Base-by-base conservation (phyloP, 2,329 filamentous ascomycete genomes). In the Epichloe hybrida region DNA sequence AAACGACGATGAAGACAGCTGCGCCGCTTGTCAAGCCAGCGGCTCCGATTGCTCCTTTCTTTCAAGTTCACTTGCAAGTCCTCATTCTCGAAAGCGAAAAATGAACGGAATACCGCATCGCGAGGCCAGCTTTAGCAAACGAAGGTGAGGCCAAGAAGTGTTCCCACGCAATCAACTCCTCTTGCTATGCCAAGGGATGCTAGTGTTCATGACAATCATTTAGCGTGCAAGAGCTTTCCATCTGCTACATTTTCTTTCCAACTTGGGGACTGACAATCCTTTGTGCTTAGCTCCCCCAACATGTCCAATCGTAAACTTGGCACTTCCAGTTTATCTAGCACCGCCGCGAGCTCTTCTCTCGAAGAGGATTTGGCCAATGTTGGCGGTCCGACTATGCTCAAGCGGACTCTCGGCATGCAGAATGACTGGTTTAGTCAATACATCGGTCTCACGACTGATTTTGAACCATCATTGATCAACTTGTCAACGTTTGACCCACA, bases 381-480 rank as follows among this genome's bases (percentile, higher is more conserved):
- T 59, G 80, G 80, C 54, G 80, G 80, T 39, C 78, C 79, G 49
- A 81, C 79, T 52, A 70, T 83, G 59, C 72, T 86, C 52, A 83
- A 82, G 65, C 76, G 80, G 62, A 84, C 82, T 15, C 72, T 93
- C 52, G 87, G 87, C 53, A 74, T 93, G 57, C 86, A 91, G 64
- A 73, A 79, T 61, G 83, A 88, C 65, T 81, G 85, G 54, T 88
- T 85, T 65, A 88, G 85, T 68, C 84, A 88, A 67, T 88, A 91
- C 62, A 87, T 93, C 58, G 87, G 87, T 27, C 80, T 84, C 52
- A 91, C 86, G 48, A 89, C 86, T 48, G 85, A 89, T 59, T 88
- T 90, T 62, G 87, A 93, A 63, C 84, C 86, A 15, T 83, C 83
- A n/a, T 74, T 93, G 50, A 87, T 91, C 66, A 86, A 87, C 59